Base-by-base conservation (phyloP, 139 green algal species). In the Haematococcus sp. region DNA sequence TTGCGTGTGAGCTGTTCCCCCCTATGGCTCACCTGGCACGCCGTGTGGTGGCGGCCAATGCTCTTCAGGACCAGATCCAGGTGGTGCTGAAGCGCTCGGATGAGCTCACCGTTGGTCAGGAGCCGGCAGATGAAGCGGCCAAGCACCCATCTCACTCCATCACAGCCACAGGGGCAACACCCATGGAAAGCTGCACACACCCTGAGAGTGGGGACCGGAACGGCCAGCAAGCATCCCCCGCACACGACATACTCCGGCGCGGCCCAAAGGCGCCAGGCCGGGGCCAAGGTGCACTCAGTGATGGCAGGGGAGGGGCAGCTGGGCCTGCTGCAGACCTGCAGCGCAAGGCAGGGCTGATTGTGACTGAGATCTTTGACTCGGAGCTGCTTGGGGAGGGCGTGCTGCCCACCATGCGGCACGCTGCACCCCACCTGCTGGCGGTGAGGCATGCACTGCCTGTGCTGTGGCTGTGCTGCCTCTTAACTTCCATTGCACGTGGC, bases 291-390 rank as follows among this genome's bases (percentile, higher is more conserved):
- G n/a, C n/a, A n/a, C n/a, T n/a, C n/a, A n/a, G n/a, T 28, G 23
- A 20, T 4, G 52, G 52, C 52, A 25, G 9, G 4, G 59, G 25
- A 70, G 4, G 23, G 15, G 25, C 9, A 46, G 46, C 27, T 11
- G 49, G 28, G 40, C 13, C 44, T 17, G 2, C 30, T 31, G 17
- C 61, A 67, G 74, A 34, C 25, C 58, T 58, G 49, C 30, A 40
- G 7, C 4, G 25, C 34, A 64, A 78, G 55, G 51, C 63, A 52
- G 52, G 33, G 19, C 68, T 75, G 9, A 5, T 65, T 17, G 81
- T 91, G 34, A 85, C 82, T 31, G 87, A 91, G 74, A 90, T 91
- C 46, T 87, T 91, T 76, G 87, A 92, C 61, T 86, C 76, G 16
- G 77, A 84, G 73, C 74, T 92, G 54, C 76, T 92, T 19, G 87